Percentiles rank a stretch among this genome's conserved stretches.
Evolutionary conservation across 208 protist species (phyloP).

Genomic region (Acanthamoeba lugdunensis): DNA sequence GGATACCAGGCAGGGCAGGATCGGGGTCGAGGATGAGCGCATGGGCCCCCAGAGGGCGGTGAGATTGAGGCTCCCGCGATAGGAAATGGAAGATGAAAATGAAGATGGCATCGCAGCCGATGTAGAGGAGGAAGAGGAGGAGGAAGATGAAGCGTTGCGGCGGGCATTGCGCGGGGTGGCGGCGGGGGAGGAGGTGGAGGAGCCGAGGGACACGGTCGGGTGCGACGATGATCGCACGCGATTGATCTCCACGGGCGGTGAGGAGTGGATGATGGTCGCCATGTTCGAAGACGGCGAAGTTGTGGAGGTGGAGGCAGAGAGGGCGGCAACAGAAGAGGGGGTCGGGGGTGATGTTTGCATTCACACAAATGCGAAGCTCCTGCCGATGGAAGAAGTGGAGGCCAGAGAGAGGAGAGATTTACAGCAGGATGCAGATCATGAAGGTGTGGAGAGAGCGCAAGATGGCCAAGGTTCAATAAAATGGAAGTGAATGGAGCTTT

Average conservation of each 20-base stretch:
- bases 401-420: too few species aligned
- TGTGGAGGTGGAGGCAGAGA: not conserved
- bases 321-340: not conserved
- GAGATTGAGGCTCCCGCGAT: conserved; percentile 18
- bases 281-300: not conserved
- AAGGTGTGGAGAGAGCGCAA: not conserved
- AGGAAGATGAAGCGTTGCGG: not conserved
- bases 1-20: not conserved
- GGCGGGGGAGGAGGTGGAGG: conserved; percentile 8
- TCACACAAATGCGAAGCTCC: too few species aligned
- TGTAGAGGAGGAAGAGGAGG: not conserved
- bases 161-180: not conserved
- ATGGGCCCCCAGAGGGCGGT: not conserved
- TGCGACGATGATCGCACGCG: conserved; percentile 6
- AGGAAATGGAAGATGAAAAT: not conserved
- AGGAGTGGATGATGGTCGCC: not conserved
- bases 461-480: not conserved
- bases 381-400: too few species aligned
- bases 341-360: too few species aligned
- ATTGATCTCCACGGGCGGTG: not conserved
- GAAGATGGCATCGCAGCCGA: not conserved
- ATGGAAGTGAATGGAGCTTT: not conserved
- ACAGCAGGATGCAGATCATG: not conserved
- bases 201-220: not conserved
- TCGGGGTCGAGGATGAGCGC: not conserved